Conservation (phyloP, 345 rosid species). For the Anastatica hierochuntica region DNA sequence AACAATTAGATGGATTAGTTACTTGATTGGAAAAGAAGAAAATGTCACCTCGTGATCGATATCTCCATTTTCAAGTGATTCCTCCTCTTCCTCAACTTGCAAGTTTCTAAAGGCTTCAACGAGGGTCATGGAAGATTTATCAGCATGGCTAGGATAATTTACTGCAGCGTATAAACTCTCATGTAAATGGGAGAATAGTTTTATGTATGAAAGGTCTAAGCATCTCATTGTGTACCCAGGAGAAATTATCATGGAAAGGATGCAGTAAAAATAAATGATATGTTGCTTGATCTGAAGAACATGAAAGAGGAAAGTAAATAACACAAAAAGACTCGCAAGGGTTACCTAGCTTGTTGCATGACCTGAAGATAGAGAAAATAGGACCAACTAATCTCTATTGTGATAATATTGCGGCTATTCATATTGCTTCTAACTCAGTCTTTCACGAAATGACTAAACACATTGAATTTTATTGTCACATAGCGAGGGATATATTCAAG, state of each 20-base stretch:
- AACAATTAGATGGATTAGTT: not conserved
- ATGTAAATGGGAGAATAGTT: constrained; percentile 33
- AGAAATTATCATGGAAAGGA: too few species aligned
- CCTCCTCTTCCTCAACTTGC: constrained; percentile 79
- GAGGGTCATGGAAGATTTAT: constrained; percentile 56
- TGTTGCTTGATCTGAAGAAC: constrained; percentile 26
- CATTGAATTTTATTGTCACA: not conserved
- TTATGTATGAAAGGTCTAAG: not conserved
- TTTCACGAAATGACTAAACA: not conserved
- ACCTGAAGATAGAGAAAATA: rapidly evolving
- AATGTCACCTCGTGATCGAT: constrained; percentile 53
- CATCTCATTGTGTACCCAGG: not conserved
- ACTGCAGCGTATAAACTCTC: constrained; percentile 58
- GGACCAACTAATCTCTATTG: not conserved
- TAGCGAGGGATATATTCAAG: not conserved
- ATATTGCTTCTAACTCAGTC: not conserved
- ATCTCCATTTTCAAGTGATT: constrained; percentile 77
- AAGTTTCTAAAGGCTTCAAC: constrained; percentile 83
- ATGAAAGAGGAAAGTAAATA: constrained; percentile 42
- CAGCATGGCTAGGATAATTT: constrained; percentile 54
- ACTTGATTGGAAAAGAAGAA: not conserved
- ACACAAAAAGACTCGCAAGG: too few species aligned
- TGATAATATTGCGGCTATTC: not conserved
- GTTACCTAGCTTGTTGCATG: not conserved
- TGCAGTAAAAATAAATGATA: not conserved